Evolutionary conservation across 2,329 filamentous ascomycete genomes (phyloP).

Genomic region (Pseudovirgaria hyperparasitica): DNA sequence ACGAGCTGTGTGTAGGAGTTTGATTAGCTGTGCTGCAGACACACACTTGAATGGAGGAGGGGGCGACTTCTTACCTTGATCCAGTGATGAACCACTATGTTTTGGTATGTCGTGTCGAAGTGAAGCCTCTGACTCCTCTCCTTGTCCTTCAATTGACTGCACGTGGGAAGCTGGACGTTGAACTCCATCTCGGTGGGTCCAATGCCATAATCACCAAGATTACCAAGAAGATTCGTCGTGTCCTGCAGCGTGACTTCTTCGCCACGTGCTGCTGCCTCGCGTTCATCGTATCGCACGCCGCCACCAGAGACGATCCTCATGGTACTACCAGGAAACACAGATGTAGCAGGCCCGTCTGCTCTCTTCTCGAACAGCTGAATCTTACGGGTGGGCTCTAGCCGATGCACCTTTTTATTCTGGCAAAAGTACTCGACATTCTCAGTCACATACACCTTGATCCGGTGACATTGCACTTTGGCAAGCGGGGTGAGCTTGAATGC

Average conservation of each 20-base stretch:
- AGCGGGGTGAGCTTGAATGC: conserved; percentile 88
- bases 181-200: conserved; percentile 91
- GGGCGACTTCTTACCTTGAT: conserved; percentile 59
- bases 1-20: conserved; percentile 52
- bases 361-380: conserved; percentile 79
- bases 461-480: conserved; percentile 85
- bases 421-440: conserved; percentile 90
- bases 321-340: conserved; percentile 61
- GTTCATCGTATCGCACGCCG: conserved; percentile 55
- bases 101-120: conserved; percentile 86
- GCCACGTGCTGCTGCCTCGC: conserved; percentile 42
- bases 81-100: conserved; percentile 91
- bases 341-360: conserved; percentile 63
- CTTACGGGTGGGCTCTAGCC: conserved; percentile 73
- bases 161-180: conserved; percentile 83
- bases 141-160: conserved; percentile 65
- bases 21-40: conserved; percentile 1
- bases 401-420: conserved; percentile 69
- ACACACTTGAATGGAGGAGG: neutral
- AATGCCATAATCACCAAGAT: conserved; percentile 64
- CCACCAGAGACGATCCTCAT: conserved; percentile 69
- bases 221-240: conserved; percentile 63
- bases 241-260: conserved; percentile 41
- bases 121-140: conserved; percentile 56
- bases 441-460: conserved; percentile 82